A percentile compares a stretch with the other conserved stretches of the same genome.
phyloP scores from a whole-genome alignment of 2,329 filamentous ascomycete genomes.

The Colletotrichum aenigma region DNA sequence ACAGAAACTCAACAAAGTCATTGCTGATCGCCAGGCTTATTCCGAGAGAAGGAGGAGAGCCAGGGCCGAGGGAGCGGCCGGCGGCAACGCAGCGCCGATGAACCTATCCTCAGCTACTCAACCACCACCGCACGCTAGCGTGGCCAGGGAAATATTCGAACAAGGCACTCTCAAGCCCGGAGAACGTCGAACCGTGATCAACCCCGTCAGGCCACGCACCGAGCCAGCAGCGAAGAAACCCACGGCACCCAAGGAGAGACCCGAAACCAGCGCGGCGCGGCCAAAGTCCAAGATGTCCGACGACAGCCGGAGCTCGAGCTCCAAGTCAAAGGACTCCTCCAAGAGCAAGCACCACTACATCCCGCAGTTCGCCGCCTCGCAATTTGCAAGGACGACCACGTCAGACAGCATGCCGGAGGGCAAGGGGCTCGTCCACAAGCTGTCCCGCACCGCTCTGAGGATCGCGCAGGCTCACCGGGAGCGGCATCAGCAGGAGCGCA shows the following conservation, averaged over 20 bases:
- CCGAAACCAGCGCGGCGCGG: not conserved
- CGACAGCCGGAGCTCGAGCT: conserved; percentile 7
- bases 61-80: conserved; percentile 26
- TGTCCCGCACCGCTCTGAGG: conserved; percentile 47
- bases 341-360: conserved; percentile 49
- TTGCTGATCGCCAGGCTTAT: conserved; percentile 52
- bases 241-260: not conserved
- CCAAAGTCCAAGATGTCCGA: conserved; percentile 20
- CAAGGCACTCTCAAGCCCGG: conserved; percentile 3
- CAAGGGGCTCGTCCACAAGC: conserved; percentile 40
- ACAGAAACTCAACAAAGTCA: conserved; percentile 53
- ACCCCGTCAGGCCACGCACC: not conserved
- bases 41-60: conserved; percentile 38
- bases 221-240: not conserved
- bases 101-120: not conserved
- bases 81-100: not conserved
- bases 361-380: conserved; percentile 57
- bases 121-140: not conserved
- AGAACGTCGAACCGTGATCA: not conserved
- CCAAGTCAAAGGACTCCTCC: not conserved
- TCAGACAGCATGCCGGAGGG: conserved; percentile 42
- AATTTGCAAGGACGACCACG: conserved; percentile 60
- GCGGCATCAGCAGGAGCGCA: conserved; percentile 39
- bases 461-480: conserved; percentile 44
- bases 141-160: conserved; percentile 4